These are phyloP conservation scores for Bassia scoparia DNA, from an alignment of 148 eudicot genomes.

Conservation along the genomic window DNA sequence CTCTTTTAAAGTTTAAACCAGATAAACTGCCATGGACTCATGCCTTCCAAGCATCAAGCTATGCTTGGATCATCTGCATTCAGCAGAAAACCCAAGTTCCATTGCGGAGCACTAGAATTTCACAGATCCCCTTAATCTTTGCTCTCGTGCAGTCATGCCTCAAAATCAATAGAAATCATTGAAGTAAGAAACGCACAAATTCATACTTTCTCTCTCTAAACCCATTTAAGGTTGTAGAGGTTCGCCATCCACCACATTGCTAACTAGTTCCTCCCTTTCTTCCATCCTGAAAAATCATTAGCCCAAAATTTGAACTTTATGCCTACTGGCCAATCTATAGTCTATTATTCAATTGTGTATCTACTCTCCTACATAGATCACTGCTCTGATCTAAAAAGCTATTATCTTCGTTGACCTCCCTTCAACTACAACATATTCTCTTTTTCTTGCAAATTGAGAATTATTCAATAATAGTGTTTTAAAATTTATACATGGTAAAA, in stretches of 20 bases:
- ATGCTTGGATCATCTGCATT: background rate
- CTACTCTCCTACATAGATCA: background rate
- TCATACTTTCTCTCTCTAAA: too few relatives aligned
- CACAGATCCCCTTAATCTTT: background rate
- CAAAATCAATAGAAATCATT: background rate
- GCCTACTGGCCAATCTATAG: background rate
- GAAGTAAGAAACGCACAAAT: too few relatives aligned
- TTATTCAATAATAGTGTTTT: background rate
- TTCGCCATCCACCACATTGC: background rate
- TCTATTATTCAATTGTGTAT: background rate
- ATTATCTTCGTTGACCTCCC: background rate
- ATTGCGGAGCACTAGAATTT: background rate
- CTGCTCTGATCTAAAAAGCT: background rate
- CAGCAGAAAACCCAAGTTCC: background rate
- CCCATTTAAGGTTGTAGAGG: background rate
- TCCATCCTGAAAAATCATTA: background rate
- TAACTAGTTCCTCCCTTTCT: background rate
- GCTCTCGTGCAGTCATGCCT: background rate
- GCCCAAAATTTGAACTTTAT: background rate
- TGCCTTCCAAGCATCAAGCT: background rate
- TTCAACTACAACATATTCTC: background rate
- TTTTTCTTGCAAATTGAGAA: background rate
- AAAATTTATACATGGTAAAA: too few relatives aligned
- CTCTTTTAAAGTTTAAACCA: too few relatives aligned
- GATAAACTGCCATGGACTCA: too few relatives aligned